A percentile compares a stretch with the other conserved stretches of the same genome.
Evolutionary conservation across 2,329 filamentous ascomycete species (phyloP).

Genomic region (Fusarium humuli): DNA sequence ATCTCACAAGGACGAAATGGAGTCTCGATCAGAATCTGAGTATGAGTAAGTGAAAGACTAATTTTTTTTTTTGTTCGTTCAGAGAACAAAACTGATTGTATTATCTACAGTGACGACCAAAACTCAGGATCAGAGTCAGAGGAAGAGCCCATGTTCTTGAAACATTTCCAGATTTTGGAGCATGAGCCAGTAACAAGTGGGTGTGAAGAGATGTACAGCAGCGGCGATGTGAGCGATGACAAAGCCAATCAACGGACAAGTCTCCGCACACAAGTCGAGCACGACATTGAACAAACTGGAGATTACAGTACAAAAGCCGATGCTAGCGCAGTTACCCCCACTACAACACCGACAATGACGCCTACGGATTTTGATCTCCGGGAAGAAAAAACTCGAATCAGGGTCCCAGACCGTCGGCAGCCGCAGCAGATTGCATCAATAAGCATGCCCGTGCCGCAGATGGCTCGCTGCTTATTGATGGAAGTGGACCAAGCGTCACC

Average conservation of each 20-base stretch:
- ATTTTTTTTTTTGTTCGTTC: neutral
- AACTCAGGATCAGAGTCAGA: neutral
- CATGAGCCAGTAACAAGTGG: slow-evolving; percentile 6
- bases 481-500: slow-evolving; percentile 35
- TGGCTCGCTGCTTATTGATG: slow-evolving; percentile 39
- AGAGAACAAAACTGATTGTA: slow-evolving; percentile 9
- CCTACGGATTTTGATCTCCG: slow-evolving; percentile 42
- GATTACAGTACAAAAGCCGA: slow-evolving; percentile 32
- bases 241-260: slow-evolving; percentile 24
- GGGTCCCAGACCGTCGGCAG: slow-evolving; percentile 37
- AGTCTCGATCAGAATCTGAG: slow-evolving; percentile 16
- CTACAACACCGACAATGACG: slow-evolving; percentile 33
- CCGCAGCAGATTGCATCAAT: slow-evolving; percentile 41
- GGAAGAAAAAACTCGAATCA: slow-evolving; percentile 31
- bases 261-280: slow-evolving; percentile 17
- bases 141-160: slow-evolving; percentile 1
- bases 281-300: slow-evolving; percentile 22
- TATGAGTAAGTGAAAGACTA: slow-evolving; percentile 23
- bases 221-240: slow-evolving; percentile 5
- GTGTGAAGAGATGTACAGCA: slow-evolving; percentile 11
- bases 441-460: slow-evolving; percentile 34
- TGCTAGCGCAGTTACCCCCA: slow-evolving; percentile 27
- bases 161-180: slow-evolving; percentile 16
- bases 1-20: slow-evolving; percentile 34
- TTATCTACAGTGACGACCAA: neutral